Base-by-base conservation (phyloP, 495 filamentous ascomycete species). In the Penicillium argentinense region DNA sequence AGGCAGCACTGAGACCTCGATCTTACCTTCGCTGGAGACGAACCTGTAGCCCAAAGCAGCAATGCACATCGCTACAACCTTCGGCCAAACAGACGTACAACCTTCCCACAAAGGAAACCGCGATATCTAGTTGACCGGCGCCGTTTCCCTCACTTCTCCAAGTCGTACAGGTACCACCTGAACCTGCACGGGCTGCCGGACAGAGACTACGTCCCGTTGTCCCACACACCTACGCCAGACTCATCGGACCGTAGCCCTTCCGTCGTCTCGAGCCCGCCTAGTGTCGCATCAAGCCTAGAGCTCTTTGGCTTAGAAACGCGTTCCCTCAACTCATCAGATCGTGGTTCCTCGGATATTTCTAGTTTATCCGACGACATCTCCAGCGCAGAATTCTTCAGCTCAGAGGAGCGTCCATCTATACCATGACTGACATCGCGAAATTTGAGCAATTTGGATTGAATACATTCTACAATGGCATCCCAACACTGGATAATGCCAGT, bases 381-480 rank as follows among this genome's bases (percentile, higher is more conserved):
- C 9, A 28, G 44, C 17, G 1, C 22, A 17, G 44, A 47, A 28
- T 47, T 47, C 29, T 32, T 32, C 29, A 5, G n/a, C 29, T 32
- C 29, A 7, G 29, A 32, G 29, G 29, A 32, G 29, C 29, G 16
- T 32, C 29, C 29, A 2, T 5, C n/a, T 9, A 9, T 14, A 5
- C 6, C 12, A 32, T 32, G 29, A 32, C 29, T 32, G 29, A 32
- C 9, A 32, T 32, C 29, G 13, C 29, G n/a, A 47, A 47, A 18
- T 47, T 47, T 38, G 32, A 47, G 32, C 43, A 47, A 39, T 25
- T 47, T 9, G 32, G 43, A n/a, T 27, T 47, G 16, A 47, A 28
- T 28, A 22, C 43, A 25, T 47, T 47, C 13, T 47, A 47, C 19
- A 23, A 37, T 18, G 32, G 14, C 17, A 47, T 47, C 6, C 43